A percentile compares a stretch with the other conserved stretches of the same genome.
phyloP scores from a whole-genome alignment of 2,329 filamentous ascomycete species.

The Bipolaris victoriae region DNA sequence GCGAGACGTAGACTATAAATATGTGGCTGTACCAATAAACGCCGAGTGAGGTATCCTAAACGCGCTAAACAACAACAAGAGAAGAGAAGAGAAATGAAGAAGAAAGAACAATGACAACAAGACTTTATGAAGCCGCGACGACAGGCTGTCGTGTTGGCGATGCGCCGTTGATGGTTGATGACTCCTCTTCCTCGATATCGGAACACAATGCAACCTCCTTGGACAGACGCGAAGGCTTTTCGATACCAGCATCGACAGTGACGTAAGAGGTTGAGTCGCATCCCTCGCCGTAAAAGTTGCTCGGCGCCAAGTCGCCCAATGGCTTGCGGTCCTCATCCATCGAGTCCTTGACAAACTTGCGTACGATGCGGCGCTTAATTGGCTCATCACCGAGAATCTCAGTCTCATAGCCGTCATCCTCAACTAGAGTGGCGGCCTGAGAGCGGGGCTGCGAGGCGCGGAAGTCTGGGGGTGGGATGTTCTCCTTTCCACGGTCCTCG shows the following conservation, averaged over 20 bases:
- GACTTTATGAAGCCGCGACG: background rate
- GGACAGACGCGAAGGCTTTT: conserved; percentile 44
- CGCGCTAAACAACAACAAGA: background rate
- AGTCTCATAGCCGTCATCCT: conserved; percentile 20
- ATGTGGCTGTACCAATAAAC: background rate
- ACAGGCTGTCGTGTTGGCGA: background rate
- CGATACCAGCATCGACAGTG: conserved; percentile 45
- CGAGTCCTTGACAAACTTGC: conserved; percentile 42
- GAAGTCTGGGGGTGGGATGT: conserved; percentile 73
- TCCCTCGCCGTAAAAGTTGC: conserved; percentile 50
- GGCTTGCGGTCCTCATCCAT: conserved; percentile 51
- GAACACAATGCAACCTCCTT: conserved; percentile 23
- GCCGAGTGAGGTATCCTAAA: conserved; percentile 1
- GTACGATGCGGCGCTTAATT: conserved; percentile 37
- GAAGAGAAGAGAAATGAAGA: background rate
- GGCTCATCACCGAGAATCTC: conserved; percentile 24
- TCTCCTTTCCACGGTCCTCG: conserved; percentile 82
- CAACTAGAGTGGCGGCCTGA: conserved; percentile 4
- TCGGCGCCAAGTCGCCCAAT: conserved; percentile 44
- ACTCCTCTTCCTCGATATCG: background rate
- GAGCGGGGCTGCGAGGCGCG: conserved; percentile 24
- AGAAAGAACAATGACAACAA: background rate
- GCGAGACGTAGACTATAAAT: background rate
- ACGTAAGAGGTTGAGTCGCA: conserved; percentile 44
- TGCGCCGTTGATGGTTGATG: background rate